A percentile compares a stretch with the other conserved stretches of the same genome.
phyloP scores from a whole-genome alignment of 148 eudicot species.

The Vaccinium vitisidaea region DNA sequence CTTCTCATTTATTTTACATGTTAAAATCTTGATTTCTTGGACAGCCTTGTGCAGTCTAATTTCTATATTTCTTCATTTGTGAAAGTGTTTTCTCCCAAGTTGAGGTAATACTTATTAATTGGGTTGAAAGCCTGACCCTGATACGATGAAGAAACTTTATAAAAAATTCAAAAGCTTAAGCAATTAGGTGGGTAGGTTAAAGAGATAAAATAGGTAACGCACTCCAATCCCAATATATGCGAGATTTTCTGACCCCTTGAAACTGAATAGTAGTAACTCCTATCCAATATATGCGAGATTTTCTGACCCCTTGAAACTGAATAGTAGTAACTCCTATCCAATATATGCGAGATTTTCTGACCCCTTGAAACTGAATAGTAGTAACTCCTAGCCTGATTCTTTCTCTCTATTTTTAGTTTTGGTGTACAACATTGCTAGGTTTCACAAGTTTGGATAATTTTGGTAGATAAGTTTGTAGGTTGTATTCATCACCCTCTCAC shows the following conservation, averaged over 20 bases:
- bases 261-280: background rate
- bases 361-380: background rate
- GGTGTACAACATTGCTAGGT: background rate
- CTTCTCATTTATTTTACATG: background rate
- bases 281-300: background rate
- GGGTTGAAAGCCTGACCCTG: background rate
- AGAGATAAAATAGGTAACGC: too few relatives aligned
- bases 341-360: background rate
- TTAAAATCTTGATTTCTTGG: background rate
- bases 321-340: background rate
- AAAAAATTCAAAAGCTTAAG: too few relatives aligned
- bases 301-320: background rate
- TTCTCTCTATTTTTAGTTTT: background rate
- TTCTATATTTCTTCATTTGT: background rate
- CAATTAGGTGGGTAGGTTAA: too few relatives aligned
- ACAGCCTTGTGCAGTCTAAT: background rate
- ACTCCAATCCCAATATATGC: background rate
- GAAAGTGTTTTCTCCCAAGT: background rate
- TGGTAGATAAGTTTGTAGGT: background rate
- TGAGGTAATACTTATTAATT: background rate
- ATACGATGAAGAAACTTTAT: background rate
- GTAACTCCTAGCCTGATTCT: constrained; percentile 1
- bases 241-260: background rate
- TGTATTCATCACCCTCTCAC: background rate
- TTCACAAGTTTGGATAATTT: background rate